Conservation (phyloP, 768 basidiomycete genomes). For the Russula abietina region DNA sequence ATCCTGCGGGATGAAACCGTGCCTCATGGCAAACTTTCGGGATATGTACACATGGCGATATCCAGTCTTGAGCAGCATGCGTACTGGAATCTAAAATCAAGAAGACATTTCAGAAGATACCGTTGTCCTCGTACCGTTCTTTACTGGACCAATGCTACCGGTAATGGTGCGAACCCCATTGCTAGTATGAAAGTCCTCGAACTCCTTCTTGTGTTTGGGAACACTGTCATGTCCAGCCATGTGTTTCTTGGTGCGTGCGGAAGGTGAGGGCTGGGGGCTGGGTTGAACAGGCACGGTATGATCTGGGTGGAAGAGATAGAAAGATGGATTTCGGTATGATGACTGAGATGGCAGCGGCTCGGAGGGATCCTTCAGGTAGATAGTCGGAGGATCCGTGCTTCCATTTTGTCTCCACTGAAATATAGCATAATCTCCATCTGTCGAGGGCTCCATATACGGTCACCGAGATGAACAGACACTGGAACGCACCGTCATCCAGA, state of each 20-base stretch:
- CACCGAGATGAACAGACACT: slow-evolving; percentile 1
- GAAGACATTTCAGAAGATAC: background rate
- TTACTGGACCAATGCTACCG: slow-evolving; percentile 87
- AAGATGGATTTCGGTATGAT: slow-evolving; percentile 64
- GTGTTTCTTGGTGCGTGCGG: slow-evolving; percentile 28
- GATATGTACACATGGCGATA: slow-evolving; percentile 95
- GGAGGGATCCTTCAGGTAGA: slow-evolving; percentile 59
- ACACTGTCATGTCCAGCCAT: slow-evolving; percentile 36
- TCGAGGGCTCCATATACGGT: background rate
- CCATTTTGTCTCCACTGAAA: slow-evolving; percentile 65
- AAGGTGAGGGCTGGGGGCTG: slow-evolving; percentile 31
- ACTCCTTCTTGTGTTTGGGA: slow-evolving; percentile 57
- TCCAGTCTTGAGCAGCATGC: slow-evolving; percentile 90
- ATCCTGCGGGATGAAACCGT: slow-evolving; percentile 83
- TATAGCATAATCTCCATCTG: slow-evolving; percentile 85
- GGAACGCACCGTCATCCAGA: slow-evolving; percentile 70
- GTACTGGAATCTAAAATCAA: slow-evolving; percentile 42
- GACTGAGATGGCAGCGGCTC: slow-evolving; percentile 53
- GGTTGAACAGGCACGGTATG: background rate
- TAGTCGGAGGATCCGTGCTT: slow-evolving; percentile 38
- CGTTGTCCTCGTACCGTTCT: slow-evolving; percentile 53
- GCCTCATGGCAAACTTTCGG: slow-evolving; percentile 80
- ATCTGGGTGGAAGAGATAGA: slow-evolving; percentile 54
- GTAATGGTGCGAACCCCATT: slow-evolving; percentile 91
- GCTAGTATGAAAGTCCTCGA: slow-evolving; percentile 80